phyloP scores from a whole-genome alignment of 2,329 filamentous ascomycete genomes.

The Dothideomycetidae sp. region DNA sequence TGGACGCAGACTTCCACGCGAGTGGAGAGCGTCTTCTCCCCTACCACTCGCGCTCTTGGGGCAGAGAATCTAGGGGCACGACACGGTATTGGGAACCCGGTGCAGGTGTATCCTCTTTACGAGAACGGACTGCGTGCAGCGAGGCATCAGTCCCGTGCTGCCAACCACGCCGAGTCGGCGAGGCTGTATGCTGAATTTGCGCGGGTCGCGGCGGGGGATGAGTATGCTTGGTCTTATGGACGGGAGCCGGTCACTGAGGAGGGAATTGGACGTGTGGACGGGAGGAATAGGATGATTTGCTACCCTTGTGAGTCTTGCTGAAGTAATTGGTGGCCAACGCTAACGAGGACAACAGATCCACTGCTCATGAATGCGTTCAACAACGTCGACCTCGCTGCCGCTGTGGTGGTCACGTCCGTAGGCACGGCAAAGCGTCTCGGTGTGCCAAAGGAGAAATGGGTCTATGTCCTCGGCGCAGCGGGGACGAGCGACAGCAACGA shows the following conservation, averaged over 20 bases:
- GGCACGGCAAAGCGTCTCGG: conserved; percentile 40
- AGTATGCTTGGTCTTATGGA: conserved; percentile 44
- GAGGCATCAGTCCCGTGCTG: conserved; percentile 36
- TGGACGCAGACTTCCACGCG: no score
- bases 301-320: conserved; percentile 41
- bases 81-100: conserved; percentile 47
- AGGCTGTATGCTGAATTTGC: conserved; percentile 48
- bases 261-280: conserved; percentile 39
- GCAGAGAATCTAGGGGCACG: conserved; percentile 31
- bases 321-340: background rate
- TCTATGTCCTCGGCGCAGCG: conserved; percentile 50
- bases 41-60: conserved; percentile 32
- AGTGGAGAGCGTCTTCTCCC: conserved; percentile 37
- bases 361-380: conserved; percentile 61
- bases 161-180: conserved; percentile 47
- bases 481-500: conserved; percentile 43
- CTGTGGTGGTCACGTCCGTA: conserved; percentile 45
- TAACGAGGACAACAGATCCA: conserved; percentile 36
- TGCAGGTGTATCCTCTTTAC: conserved; percentile 54
- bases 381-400: conserved; percentile 48
- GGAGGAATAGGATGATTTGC: conserved; percentile 53
- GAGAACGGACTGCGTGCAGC: conserved; percentile 49
- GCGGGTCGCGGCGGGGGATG: conserved; percentile 38
- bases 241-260: conserved; percentile 31
- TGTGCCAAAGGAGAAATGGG: conserved; percentile 43